A percentile compares a stretch with the other conserved stretches of the same genome.
Evolutionary conservation across 2,329 filamentous ascomycete species (phyloP).

Genomic region (Penicillium sp.): DNA sequence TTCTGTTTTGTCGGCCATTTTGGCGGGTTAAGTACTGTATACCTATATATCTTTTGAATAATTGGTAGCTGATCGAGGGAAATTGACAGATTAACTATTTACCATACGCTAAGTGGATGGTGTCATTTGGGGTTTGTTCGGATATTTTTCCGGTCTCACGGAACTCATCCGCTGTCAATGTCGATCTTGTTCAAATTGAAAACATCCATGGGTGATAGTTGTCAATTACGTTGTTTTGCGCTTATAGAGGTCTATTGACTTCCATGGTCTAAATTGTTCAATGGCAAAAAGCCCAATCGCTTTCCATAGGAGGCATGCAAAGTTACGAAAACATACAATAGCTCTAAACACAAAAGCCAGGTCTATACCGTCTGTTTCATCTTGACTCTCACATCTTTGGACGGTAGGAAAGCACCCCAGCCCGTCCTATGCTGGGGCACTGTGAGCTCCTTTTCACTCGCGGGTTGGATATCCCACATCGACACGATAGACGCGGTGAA

Average conservation of each 20-base stretch:
- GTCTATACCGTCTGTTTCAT: constrained; percentile 42
- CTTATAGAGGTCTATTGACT: neutral
- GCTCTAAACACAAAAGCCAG: neutral
- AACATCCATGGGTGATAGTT: neutral
- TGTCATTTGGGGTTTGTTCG: constrained; percentile 23
- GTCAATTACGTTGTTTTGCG: neutral
- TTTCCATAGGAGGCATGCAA: neutral
- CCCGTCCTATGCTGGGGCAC: constrained; percentile 49
- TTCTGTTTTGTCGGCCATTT: neutral
- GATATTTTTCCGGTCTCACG: constrained; percentile 19
- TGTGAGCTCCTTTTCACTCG: constrained; percentile 43
- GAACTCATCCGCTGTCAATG: neutral
- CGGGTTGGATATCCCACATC: constrained; percentile 54
- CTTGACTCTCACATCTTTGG: constrained; percentile 51
- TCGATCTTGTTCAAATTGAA: neutral
- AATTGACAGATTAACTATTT: constrained; percentile 13
- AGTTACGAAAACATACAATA: neutral
- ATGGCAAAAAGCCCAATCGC: neutral
- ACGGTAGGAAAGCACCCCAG: constrained; percentile 49
- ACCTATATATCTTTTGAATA: neutral
- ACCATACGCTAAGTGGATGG: constrained; percentile 17
- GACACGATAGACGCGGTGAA: constrained; percentile 50
- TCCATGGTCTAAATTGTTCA: neutral
- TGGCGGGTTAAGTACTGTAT: too few relatives aligned
- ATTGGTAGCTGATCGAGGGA: neutral